Conservation (phyloP, 2,329 filamentous ascomycete genomes). For the Onygenales sp. region DNA sequence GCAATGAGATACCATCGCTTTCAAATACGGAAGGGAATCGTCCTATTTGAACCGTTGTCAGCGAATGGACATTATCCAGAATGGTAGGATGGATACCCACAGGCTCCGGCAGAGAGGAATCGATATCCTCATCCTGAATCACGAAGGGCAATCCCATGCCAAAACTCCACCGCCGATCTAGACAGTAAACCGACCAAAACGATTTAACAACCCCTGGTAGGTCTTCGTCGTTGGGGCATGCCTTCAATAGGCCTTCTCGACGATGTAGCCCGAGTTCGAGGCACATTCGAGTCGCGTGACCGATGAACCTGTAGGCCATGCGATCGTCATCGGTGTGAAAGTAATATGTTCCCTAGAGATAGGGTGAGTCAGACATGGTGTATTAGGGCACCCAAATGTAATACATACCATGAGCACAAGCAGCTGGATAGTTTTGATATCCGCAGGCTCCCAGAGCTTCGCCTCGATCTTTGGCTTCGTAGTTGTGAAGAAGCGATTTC, state of each 20-base stretch:
- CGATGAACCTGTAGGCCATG: conserved; percentile 78
- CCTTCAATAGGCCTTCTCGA: conserved; percentile 58
- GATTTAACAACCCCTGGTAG: conserved; percentile 58
- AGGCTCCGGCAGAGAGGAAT: conserved; percentile 67
- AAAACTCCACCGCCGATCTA: conserved; percentile 82
- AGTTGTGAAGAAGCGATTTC: conserved; percentile 63
- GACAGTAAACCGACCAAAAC: conserved; percentile 79
- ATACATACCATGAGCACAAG: conserved; percentile 24
- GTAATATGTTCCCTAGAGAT: conserved; percentile 57
- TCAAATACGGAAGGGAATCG: conserved; percentile 56
- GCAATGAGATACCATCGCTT: conserved; percentile 77
- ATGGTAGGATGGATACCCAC: conserved; percentile 37
- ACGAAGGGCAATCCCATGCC: conserved; percentile 82
- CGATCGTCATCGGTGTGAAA: conserved; percentile 81
- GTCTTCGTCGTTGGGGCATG: conserved; percentile 59
- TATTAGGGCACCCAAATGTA: background rate
- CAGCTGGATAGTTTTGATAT: conserved; percentile 50
- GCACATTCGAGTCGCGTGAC: conserved; percentile 69
- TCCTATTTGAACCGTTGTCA: conserved; percentile 23
- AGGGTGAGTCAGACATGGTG: background rate
- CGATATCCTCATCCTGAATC: conserved; percentile 76
- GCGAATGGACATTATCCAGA: background rate
- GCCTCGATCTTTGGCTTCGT: conserved; percentile 63
- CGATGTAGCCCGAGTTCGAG: conserved; percentile 76
- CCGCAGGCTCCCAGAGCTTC: conserved; percentile 47